Evolutionary conservation across 352 stramenopile genomes (phyloP).

Genomic region (Phytopythium litorale): DNA sequence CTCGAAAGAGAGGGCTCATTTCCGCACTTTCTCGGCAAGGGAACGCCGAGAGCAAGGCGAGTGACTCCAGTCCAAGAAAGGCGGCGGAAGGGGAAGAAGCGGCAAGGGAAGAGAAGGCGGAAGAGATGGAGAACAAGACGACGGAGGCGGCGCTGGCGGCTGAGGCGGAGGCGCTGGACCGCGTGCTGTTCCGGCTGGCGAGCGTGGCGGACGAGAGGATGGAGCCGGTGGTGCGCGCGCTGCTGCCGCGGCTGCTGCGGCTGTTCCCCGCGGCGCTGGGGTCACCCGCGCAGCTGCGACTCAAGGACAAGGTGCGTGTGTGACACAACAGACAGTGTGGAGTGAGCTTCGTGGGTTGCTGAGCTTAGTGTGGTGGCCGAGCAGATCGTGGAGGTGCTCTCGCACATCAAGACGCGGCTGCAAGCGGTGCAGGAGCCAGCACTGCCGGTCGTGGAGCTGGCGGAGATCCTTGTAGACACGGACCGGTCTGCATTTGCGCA

Average conservation of each 20-base stretch:
- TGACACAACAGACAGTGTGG: too few relatives aligned
- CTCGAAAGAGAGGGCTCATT: background rate
- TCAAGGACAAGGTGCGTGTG: conserved; percentile 61
- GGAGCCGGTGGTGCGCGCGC: conserved; percentile 49
- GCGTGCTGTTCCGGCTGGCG: conserved; percentile 74
- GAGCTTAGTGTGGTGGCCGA: background rate
- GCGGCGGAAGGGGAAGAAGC: background rate
- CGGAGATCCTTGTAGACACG: conserved; percentile 29
- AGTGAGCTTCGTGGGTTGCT: background rate
- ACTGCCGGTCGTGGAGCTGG: conserved; percentile 51
- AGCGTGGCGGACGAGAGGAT: conserved; percentile 65
- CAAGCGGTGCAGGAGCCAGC: conserved; percentile 38
- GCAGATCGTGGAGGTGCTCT: conserved; percentile 69
- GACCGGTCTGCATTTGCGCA: conserved; percentile 50
- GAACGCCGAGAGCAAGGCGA: background rate
- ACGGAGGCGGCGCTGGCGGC: conserved; percentile 21
- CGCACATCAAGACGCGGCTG: conserved; percentile 71
- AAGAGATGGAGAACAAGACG: conserved; percentile 8
- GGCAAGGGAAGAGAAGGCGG: too few relatives aligned
- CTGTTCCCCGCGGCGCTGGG: conserved; percentile 47
- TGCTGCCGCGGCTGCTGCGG: conserved; percentile 62
- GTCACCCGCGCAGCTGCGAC: conserved; percentile 32
- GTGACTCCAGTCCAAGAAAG: background rate
- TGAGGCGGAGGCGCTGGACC: conserved; percentile 66
- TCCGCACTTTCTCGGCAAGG: conserved; percentile 5